Evolutionary conservation across 371 early-diverging fungal species (phyloP), one percentile per base, ranked within the genome.

Genomic region (Syncephalastrum racemosum): DNA sequence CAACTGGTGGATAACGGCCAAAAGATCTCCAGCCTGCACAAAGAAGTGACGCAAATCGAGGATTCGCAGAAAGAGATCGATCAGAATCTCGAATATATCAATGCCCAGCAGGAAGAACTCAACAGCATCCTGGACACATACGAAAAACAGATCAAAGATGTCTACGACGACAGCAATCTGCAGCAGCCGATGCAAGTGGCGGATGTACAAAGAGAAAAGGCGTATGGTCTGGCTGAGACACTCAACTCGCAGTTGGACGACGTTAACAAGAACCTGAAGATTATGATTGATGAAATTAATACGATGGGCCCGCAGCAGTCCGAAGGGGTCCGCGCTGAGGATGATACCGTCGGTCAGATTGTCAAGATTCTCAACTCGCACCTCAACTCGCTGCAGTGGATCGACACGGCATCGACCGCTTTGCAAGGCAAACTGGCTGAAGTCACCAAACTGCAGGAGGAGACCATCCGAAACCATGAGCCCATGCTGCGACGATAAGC

Each of bases 221-320:
- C 91, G 6, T 97, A 94, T 70, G 79, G 82, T 58, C 73, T 92
- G 41, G 94, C 94, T 8, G 94, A 91, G 73, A 78, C 73, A 18
- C 72, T 97, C 39, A 93, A 92, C 73, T 79, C 73, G 57, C 92
- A 95, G 63, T 71, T 97, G 59, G 94, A 95, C 60, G 92, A 92
- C 58, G 87, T 97, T 76, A 81, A 82, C 27, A 72, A 83, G 46
- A 88, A 90, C 54, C 67, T 97, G 56, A 81, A 84, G 27, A 76
- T 77, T 46, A 87, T 97, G 73, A 88, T 97, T 53, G 90, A 90
- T 25, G 94, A 96, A 46, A 86, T 95, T 54, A 97, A 97, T 64
- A 79, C 78, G 58, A 71, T 82, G 51, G 71, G 66, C n/a, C 61
- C 79, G 5, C 67, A 67, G 50, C 63, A 64, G 24, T 62, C 57